Evolutionary conservation across 1,139 yeast genomes (phyloP).

Genomic region (Diutina neorugosa): DNA sequence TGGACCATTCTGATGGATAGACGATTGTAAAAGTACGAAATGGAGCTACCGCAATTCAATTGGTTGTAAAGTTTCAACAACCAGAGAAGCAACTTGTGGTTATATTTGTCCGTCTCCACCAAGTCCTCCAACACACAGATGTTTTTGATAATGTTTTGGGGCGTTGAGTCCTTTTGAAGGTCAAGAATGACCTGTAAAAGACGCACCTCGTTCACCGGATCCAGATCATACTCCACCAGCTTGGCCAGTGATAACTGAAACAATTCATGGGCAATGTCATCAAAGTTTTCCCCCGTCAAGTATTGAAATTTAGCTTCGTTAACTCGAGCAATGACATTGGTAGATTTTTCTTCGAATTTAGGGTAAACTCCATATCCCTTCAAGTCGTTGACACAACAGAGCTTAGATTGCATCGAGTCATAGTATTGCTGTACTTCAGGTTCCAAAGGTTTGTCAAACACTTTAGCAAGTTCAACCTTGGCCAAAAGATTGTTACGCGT

Average conservation of each 20-base stretch:
- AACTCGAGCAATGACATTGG: background rate
- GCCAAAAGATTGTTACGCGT: constrained; percentile 51
- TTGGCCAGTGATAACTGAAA: background rate
- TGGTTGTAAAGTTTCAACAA: constrained; percentile 50
- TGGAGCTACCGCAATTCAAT: constrained; percentile 42
- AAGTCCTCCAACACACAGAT: constrained; percentile 35
- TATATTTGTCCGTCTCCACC: constrained; percentile 40
- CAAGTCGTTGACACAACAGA: constrained; percentile 52
- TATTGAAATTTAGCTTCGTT: background rate
- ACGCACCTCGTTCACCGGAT: background rate
- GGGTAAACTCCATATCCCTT: background rate
- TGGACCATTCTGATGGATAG: constrained; percentile 70
- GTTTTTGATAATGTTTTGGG: constrained; percentile 17
- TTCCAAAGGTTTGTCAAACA: constrained; percentile 11
- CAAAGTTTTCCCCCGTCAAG: background rate
- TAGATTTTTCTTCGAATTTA: background rate
- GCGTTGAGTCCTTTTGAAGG: constrained; percentile 4
- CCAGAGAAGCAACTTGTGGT: constrained; percentile 62
- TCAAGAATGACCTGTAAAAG: constrained; percentile 5
- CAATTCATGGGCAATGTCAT: background rate
- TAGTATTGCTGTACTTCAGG: constrained; percentile 30
- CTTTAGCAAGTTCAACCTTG: constrained; percentile 29
- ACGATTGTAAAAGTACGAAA: constrained; percentile 37
- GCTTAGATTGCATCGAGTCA: constrained; percentile 31
- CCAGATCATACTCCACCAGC: constrained; percentile 1